A percentile compares a stretch with the other conserved stretches of the same genome.
Evolutionary conservation across 2,329 filamentous ascomycete species (phyloP).

Genomic region (Corniculantispora saksenae): DNA sequence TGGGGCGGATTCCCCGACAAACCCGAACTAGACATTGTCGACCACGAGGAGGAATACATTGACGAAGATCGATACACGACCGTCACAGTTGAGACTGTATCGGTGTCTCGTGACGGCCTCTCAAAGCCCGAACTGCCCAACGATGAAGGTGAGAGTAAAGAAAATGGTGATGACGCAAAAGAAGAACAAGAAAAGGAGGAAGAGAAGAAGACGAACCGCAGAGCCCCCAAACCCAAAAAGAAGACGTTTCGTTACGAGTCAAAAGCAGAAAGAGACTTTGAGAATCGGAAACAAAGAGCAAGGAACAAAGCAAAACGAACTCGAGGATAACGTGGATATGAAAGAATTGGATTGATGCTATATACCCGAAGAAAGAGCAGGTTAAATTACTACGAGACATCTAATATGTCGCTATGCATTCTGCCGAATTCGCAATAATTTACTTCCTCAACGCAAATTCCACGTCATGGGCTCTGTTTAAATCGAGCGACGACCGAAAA

Average conservation of each 20-base stretch:
- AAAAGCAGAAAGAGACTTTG: slow-evolving; percentile 79
- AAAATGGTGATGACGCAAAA: slow-evolving; percentile 32
- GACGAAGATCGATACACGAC: slow-evolving; percentile 96
- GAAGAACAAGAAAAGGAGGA: slow-evolving; percentile 24
- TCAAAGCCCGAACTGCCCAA: slow-evolving; percentile 49
- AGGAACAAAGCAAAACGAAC: slow-evolving; percentile 50
- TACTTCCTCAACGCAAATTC: slow-evolving; percentile 4
- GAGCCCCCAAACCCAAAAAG: slow-evolving; percentile 71
- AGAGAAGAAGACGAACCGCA: slow-evolving; percentile 21
- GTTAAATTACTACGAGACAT: slow-evolving; percentile 20
- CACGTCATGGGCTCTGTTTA: neutral
- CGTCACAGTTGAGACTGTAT: slow-evolving; percentile 88
- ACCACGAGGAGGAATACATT: slow-evolving; percentile 90
- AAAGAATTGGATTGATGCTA: slow-evolving; percentile 9
- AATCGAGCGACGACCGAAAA: slow-evolving; percentile 7
- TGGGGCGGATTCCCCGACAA: slow-evolving; percentile 67
- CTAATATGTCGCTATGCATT: slow-evolving; percentile 17
- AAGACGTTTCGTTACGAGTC: slow-evolving; percentile 91
- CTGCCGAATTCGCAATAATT: slow-evolving; percentile 15
- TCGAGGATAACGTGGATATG: neutral
- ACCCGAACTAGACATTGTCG: slow-evolving; percentile 53
- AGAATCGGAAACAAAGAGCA: slow-evolving; percentile 68
- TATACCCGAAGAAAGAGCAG: slow-evolving; percentile 20
- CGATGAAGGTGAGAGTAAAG: slow-evolving; percentile 36
- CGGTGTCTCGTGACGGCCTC: slow-evolving; percentile 73